Evolutionary conservation across 2,329 filamentous ascomycete genomes (phyloP).

Genomic region (Diplocarpon mali): DNA sequence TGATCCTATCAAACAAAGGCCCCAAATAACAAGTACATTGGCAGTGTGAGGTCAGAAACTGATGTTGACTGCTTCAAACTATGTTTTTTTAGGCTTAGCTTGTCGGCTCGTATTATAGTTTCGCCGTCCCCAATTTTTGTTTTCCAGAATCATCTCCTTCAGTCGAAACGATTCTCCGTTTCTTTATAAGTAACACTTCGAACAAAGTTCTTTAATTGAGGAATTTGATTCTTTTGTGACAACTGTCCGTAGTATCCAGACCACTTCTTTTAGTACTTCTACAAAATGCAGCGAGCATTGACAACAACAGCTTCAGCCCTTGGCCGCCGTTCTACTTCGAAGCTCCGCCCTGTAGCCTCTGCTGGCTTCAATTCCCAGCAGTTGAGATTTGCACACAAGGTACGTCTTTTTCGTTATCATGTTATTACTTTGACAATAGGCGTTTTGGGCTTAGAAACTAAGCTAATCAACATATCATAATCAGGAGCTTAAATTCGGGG

Average conservation of each 20-base stretch:
- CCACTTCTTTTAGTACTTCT: slow-evolving; percentile 24
- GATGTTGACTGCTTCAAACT: too few relatives aligned
- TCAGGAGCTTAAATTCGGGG: slow-evolving; percentile 95
- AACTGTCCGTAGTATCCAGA: slow-evolving; percentile 15
- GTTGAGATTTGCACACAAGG: slow-evolving; percentile 96
- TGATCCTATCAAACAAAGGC: too few relatives aligned
- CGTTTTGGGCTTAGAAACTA: background rate
- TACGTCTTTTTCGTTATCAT: slow-evolving; percentile 32
- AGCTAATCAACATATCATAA: slow-evolving; percentile 7
- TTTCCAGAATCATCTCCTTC: background rate
- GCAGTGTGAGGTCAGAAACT: too few relatives aligned
- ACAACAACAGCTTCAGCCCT: slow-evolving; percentile 75
- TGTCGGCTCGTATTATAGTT: too few relatives aligned
- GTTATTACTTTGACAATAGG: background rate
- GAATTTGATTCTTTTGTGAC: slow-evolving; percentile 15
- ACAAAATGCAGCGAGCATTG: slow-evolving; percentile 87
- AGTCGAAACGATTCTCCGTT: too few relatives aligned
- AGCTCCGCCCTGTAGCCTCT: slow-evolving; percentile 45
- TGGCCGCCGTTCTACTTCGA: slow-evolving; percentile 52
- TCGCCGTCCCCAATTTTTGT: background rate
- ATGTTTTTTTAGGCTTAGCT: too few relatives aligned
- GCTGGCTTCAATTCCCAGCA: slow-evolving; percentile 66
- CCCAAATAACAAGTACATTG: too few relatives aligned
- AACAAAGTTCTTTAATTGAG: too few relatives aligned
- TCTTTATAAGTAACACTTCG: too few relatives aligned